phyloP scores from a whole-genome alignment of 2,329 filamentous ascomycete genomes.

The Beauveria scarabaeidicola region DNA sequence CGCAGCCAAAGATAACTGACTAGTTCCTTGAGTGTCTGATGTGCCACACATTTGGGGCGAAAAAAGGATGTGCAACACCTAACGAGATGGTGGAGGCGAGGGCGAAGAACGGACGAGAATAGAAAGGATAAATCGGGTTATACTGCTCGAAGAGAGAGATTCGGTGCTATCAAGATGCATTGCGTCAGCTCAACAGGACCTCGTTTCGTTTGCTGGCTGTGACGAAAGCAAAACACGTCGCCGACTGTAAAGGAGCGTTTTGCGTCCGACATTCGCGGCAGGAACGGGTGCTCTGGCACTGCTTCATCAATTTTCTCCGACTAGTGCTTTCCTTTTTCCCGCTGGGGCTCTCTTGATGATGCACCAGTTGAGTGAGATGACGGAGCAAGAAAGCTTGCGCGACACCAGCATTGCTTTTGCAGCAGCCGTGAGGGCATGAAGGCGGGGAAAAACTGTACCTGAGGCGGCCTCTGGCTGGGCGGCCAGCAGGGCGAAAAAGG shows the following conservation, averaged over 20 bases:
- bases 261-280: not conserved
- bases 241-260: not conserved
- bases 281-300: not conserved
- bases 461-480: not conserved
- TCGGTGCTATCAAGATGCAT: not conserved
- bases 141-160: not conserved
- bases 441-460: not conserved
- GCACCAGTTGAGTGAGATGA: not conserved
- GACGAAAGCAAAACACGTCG: slow-evolving; percentile 1
- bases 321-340: slow-evolving; percentile 9
- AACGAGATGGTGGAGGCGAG: not conserved
- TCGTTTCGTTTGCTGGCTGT: not conserved
- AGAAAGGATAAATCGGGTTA: not conserved
- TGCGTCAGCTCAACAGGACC: not conserved
- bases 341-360: not conserved
- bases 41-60: not conserved
- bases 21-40: slow-evolving; percentile 6
- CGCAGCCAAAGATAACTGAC: not conserved
- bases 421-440: not conserved
- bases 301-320: not conserved
- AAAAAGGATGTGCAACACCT: not conserved
- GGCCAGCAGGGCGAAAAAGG: slow-evolving; percentile 7
- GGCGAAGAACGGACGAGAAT: not conserved
- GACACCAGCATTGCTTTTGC: slow-evolving; percentile 7
- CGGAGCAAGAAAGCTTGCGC: not conserved